Conservation (phyloP, 371 early-diverging fungal species). For the Mortierella sp. region DNA sequence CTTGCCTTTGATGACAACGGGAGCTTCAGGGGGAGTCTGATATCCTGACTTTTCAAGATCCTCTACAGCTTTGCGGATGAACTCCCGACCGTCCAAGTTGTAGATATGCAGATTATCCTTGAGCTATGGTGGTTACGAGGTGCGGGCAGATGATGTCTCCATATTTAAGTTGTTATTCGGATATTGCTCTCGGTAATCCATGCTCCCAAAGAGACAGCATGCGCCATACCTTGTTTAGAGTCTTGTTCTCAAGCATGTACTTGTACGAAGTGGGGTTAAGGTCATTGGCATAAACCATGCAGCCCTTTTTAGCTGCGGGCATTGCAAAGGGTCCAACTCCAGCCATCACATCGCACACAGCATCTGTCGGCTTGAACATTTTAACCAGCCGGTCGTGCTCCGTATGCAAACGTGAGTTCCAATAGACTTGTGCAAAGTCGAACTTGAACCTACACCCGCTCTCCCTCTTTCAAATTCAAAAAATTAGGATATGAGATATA, state of each 20-base stretch:
- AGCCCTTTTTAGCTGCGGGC: slow-evolving; percentile 90
- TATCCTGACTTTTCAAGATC: slow-evolving; percentile 58
- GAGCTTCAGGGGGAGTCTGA: slow-evolving; percentile 21
- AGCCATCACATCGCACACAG: slow-evolving; percentile 96
- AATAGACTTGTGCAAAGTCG: slow-evolving; percentile 98
- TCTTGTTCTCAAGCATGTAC: slow-evolving; percentile 85
- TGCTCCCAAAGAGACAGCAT: background rate
- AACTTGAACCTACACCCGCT: slow-evolving; percentile 92
- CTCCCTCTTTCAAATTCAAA: slow-evolving; percentile 76
- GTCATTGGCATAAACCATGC: slow-evolving; percentile 97
- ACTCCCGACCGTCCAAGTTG: slow-evolving; percentile 94
- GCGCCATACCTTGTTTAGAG: slow-evolving; percentile 80
- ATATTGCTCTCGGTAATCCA: too few relatives aligned
- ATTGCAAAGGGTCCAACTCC: slow-evolving; percentile 99
- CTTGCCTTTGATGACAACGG: slow-evolving; percentile 18
- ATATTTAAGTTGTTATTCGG: too few relatives aligned
- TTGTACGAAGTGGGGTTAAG: slow-evolving; percentile 93
- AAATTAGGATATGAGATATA: background rate
- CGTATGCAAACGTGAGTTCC: slow-evolving; percentile 98
- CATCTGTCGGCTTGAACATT: slow-evolving; percentile 77
- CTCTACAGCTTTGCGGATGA: slow-evolving; percentile 79
- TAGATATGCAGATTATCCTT: slow-evolving; percentile 74
- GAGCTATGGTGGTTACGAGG: slow-evolving; percentile 37
- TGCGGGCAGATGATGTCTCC: too few relatives aligned
- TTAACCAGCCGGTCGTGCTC: slow-evolving; percentile 95